Conservation (phyloP, 2,329 filamentous ascomycete species). For the Teratosphaeria zuluensis region DNA sequence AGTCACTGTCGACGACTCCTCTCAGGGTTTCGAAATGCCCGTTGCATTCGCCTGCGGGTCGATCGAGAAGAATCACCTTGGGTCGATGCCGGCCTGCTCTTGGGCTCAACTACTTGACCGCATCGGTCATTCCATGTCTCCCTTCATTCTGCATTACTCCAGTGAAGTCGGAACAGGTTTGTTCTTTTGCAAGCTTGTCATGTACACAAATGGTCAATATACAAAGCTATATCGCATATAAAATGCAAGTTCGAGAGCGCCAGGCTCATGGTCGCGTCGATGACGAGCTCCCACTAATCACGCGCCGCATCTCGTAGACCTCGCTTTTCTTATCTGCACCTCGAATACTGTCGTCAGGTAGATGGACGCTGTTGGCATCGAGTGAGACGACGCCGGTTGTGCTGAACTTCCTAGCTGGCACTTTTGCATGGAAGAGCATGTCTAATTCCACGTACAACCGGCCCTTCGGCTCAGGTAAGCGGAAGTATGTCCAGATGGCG, state of each 20-base stretch:
- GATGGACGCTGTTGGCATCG: neutral
- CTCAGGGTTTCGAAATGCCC: too few relatives aligned
- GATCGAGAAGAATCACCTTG: too few relatives aligned
- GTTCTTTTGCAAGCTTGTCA: too few relatives aligned
- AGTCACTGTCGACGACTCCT: too few relatives aligned
- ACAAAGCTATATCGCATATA: neutral
- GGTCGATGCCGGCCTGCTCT: too few relatives aligned
- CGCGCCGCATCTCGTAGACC: neutral
- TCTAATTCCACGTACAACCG: conserved; percentile 48
- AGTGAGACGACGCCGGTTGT: neutral
- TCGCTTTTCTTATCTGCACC: neutral
- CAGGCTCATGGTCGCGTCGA: neutral
- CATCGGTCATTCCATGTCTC: too few relatives aligned
- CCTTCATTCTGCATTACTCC: too few relatives aligned
- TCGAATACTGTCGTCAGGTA: neutral
- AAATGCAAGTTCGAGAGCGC: neutral
- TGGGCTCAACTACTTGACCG: too few relatives aligned
- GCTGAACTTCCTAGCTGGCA: conserved; percentile 34
- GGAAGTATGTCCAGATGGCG: conserved; percentile 34
- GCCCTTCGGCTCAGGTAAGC: conserved; percentile 29
- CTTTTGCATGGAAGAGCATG: conserved; percentile 41
- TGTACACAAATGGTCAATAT: neutral
- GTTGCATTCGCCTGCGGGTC: too few relatives aligned
- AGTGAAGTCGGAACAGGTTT: too few relatives aligned
- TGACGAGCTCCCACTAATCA: neutral